Evolutionary conservation across 139 green algal species (phyloP).

Genomic region (Chlamydomonas urium): DNA sequence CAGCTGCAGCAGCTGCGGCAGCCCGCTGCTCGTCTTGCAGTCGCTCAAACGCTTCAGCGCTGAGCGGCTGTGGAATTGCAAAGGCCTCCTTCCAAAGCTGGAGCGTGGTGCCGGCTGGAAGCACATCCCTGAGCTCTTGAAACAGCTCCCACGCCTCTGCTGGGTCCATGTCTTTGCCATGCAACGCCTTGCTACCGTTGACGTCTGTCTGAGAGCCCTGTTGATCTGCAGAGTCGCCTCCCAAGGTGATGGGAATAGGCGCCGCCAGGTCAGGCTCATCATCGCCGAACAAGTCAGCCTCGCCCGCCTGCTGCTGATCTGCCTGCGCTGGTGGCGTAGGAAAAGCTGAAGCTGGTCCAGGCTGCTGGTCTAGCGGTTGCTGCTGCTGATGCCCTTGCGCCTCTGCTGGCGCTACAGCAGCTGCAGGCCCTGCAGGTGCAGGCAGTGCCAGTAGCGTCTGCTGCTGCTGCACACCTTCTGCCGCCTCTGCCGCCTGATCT

Average conservation of each 20-base stretch:
- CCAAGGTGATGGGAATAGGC: not conserved
- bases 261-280: not conserved
- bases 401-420: not conserved
- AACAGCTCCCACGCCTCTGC: not conserved
- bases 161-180: not conserved
- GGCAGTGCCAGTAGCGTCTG: not conserved
- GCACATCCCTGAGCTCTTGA: not conserved
- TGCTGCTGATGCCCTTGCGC: not conserved
- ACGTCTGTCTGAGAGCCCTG: not conserved
- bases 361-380: not conserved
- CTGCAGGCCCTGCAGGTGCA: not conserved
- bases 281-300: constrained; percentile 1
- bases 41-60: not conserved
- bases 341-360: not conserved
- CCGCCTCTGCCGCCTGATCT: not conserved
- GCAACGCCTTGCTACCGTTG: not conserved
- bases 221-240: too few species aligned
- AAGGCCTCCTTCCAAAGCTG: not conserved
- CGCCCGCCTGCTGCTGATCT: not conserved
- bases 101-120: not conserved
- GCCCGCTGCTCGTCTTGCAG: not conserved
- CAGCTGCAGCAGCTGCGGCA: not conserved
- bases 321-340: not conserved
- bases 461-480: not conserved
- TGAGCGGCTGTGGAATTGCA: not conserved